Evolutionary conservation across 345 rosid genomes (phyloP).

Genomic region (Firmiana major): DNA sequence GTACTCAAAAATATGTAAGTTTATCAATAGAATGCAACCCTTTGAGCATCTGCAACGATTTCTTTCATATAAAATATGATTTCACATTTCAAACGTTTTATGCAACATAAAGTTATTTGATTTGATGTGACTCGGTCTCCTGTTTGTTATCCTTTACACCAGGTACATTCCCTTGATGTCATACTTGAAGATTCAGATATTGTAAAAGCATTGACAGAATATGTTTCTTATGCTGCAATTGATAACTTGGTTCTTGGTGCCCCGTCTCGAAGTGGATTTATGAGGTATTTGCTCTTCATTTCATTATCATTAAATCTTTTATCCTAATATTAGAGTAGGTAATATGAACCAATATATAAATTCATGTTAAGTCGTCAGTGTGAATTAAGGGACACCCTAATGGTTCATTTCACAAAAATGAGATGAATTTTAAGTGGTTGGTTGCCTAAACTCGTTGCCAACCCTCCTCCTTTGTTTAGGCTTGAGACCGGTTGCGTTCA

Average conservation of each 20-base stretch:
- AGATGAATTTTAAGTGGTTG: too few species aligned
- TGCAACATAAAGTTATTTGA: too few species aligned
- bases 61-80: not conserved
- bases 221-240: constrained; percentile 59
- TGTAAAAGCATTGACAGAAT: constrained; percentile 66
- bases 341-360: too few species aligned
- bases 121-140: not conserved
- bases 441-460: too few species aligned
- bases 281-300: constrained; percentile 36
- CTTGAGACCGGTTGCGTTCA: too few species aligned
- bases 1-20: constrained; percentile 80
- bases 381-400: too few species aligned
- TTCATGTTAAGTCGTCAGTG: too few species aligned
- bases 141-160: not conserved
- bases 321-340: too few species aligned
- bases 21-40: not conserved
- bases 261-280: constrained; percentile 63
- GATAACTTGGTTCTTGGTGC: constrained; percentile 82
- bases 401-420: too few species aligned
- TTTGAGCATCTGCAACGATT: not conserved
- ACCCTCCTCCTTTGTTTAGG: too few species aligned
- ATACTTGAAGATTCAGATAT: constrained; percentile 61
- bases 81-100: too few species aligned
- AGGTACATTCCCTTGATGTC: constrained; percentile 68
- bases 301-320: too few species aligned